phyloP scores from a whole-genome alignment of 345 rosid genomes.

The Cardamine occulta region DNA sequence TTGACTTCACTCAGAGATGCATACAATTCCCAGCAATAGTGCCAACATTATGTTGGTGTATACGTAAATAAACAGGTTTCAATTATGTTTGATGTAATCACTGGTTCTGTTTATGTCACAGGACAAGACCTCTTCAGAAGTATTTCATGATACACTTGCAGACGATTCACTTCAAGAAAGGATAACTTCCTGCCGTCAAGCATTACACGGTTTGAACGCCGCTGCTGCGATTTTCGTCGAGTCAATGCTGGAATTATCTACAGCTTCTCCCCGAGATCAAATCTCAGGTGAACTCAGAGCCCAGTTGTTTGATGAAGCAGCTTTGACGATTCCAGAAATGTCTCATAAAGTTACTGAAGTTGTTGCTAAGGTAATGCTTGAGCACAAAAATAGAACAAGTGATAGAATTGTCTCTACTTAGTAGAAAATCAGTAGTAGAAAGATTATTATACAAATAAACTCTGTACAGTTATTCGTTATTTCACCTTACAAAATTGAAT shows the following conservation, averaged over 20 bases:
- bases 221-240: conserved; percentile 51
- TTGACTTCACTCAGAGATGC: conserved; percentile 1
- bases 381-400: conserved; percentile 27
- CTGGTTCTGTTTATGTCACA: conserved; percentile 24
- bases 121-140: conserved; percentile 34
- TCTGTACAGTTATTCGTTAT: conserved; percentile 25
- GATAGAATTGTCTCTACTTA: background rate
- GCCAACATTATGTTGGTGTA: background rate
- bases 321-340: conserved; percentile 55
- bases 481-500: conserved; percentile 9
- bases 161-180: conserved; percentile 43
- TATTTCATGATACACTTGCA: conserved; percentile 25
- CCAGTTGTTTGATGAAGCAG: conserved; percentile 51
- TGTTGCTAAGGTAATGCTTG: conserved; percentile 43
- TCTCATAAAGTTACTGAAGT: conserved; percentile 52
- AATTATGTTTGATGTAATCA: background rate
- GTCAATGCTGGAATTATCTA: conserved; percentile 49
- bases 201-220: conserved; percentile 50
- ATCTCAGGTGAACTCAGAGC: conserved; percentile 43
- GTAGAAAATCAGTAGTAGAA: conserved; percentile 4
- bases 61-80: background rate
- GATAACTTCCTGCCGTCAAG: conserved; percentile 56
- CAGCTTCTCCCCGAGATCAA: conserved; percentile 46
- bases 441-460: background rate
- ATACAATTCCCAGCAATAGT: conserved; percentile 1